Evolutionary conservation across 345 rosid genomes (phyloP), one percentile per base, ranked within the genome.

Genomic region (Eucalyptus leucophloia): DNA sequence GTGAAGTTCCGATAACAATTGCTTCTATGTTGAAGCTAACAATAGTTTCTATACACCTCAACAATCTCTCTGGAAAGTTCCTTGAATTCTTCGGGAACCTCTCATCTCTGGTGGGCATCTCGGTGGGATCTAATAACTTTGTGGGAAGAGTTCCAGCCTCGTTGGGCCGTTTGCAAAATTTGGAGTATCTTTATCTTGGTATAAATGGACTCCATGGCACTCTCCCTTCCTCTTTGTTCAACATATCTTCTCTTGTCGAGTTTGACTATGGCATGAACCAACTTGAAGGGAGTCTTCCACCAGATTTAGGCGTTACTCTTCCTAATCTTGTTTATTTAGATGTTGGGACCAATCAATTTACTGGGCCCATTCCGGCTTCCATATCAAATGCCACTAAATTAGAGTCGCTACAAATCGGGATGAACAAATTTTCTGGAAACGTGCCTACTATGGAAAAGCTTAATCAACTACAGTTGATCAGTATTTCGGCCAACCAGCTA

Each of bases 11-110:
- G 58, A 53, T 18, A 19, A 11, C 58, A 53, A 19, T 53, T 53
- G 58, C 58, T 53, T 53, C 58, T 53, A 53, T 53, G 58, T 53
- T 0, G 24, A 53, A 53, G 58, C 26, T 53, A 53, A 18, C 26
- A 3, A 0, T 0, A 53, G 58, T 53, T 53, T 53, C 0, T 53
- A 53, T 53, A 53, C 0, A 3, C 24, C 0, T 0, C 1, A 53
- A 53, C 58, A 53, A 53, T 53, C 58, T 53, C 24, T 53, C 47
- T 16, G 90, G 90, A 37, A 82, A 88, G 12, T 32, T 88, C 40
- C 87, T 2, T 5, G 51, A 40, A 21, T 28, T 45, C 42, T 83
- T 88, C 1, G 53, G 90, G 53, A 88, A 88, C 77, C 13, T 88
- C 50, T 18, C 90, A 28, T 88, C 42, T 42, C 1, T 88, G 24